Percentiles rank a stretch among this genome's conserved stretches.
These are phyloP conservation scores for Phytophthora agathidicida DNA, from an alignment of 352 stramenopile species.

Conservation along the genomic window DNA sequence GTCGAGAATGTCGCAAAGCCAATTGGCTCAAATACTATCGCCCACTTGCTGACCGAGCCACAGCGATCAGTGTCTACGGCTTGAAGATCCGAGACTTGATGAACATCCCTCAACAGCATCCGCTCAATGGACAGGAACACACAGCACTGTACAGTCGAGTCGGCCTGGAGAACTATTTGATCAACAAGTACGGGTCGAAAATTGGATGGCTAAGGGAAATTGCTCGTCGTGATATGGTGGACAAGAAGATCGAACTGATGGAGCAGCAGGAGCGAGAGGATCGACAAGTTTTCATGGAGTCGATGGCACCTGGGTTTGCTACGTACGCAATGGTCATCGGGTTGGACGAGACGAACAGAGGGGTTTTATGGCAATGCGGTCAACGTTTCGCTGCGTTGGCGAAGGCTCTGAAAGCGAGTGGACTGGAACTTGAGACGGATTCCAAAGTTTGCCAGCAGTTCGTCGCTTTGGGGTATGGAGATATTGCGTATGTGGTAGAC, in stretches of 20 bases:
- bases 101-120: not conserved
- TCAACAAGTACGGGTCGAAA: slow-evolving; percentile 5
- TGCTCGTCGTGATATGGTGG: not conserved
- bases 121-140: not conserved
- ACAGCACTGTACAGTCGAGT: slow-evolving; percentile 4
- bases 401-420: slow-evolving; percentile 1
- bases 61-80: slow-evolving; percentile 11
- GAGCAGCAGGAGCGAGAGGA: slow-evolving; percentile 12
- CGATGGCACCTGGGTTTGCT: slow-evolving; percentile 3
- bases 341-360: not conserved
- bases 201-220: slow-evolving; percentile 15
- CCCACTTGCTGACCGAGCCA: not conserved
- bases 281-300: slow-evolving; percentile 1
- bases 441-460: slow-evolving; percentile 11
- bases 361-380: not conserved
- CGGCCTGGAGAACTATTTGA: slow-evolving; percentile 18
- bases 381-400: slow-evolving; percentile 1
- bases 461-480: not conserved
- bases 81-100: slow-evolving; percentile 9
- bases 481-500: slow-evolving; percentile 12
- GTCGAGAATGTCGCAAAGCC: slow-evolving; percentile 6
- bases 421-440: slow-evolving; percentile 1
- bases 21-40: not conserved
- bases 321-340: not conserved
- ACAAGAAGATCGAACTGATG: not conserved